Base-by-base conservation (phyloP, 176 grass and related monocot species). In the Aegilops bicornis region DNA sequence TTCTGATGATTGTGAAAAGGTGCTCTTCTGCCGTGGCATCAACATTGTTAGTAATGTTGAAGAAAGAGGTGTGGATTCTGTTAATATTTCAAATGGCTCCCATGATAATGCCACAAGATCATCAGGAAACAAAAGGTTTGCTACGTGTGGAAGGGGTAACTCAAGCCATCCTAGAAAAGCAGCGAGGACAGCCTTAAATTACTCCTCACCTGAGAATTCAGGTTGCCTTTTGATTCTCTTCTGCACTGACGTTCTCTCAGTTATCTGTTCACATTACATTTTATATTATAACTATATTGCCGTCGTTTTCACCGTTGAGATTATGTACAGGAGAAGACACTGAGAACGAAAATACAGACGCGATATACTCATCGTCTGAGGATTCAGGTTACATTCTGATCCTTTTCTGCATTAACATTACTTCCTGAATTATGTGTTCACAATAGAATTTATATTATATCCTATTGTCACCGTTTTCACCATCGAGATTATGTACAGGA, bases 1-100 rank as follows among this genome's bases (percentile, higher is more conserved):
- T 76, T 15, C 56, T 5, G 63, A 29, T 39, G 81, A 82, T 36
- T 78, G 67, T 6, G 76, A 87, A 79, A 87, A 87, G 82, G 67
- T 67, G 9, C 39, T 67, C 23, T 22, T 47, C 14, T 58, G 61
- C 73, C 23, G 59, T 42, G 24, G 48, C 65, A 86, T 75, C 15
- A 86, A 81, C 50, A 81, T 43, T 33, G 17, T 8, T 12, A 31
- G 31, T 31, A 12, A n/a, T 73, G 15, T 11, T 45, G 24, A 85
- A 78, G 67, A 79, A 83, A 60, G 63, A 65, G 24, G 60, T 52
- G 76, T 8, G 54, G 65, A 56, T 25, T 31, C 11, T 74, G 22
- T 76, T 29, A 10, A 43, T 33, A 35, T 80, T 69, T 52, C 42
- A 19, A 70, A 9, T 15, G 52, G 19, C 16, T 56, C 33, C 33